These are phyloP conservation scores for Avena eriantha DNA, from an alignment of 176 grass and related monocot species.

Conservation along the genomic window DNA sequence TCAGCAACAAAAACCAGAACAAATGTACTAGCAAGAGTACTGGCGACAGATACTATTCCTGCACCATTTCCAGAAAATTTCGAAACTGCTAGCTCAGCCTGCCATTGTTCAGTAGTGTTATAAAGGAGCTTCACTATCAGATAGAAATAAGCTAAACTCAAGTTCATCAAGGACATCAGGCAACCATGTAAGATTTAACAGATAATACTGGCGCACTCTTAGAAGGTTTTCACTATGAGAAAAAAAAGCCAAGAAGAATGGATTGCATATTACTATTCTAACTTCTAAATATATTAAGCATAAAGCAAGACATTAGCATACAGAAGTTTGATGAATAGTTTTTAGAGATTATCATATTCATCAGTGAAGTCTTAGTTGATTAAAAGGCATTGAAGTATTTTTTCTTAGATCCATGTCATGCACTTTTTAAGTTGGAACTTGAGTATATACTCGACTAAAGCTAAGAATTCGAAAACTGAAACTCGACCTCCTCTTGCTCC, in stretches of 20 bases:
- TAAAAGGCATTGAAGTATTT: background rate
- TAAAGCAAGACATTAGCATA: constrained; percentile 12
- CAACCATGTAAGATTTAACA: background rate
- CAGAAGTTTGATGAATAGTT: background rate
- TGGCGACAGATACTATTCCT: constrained; percentile 80
- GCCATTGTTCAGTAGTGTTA: constrained; percentile 45
- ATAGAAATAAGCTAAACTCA: constrained; percentile 20
- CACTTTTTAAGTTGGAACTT: background rate
- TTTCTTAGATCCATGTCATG: background rate
- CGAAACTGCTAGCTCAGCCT: constrained; percentile 96
- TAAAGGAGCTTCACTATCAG: background rate
- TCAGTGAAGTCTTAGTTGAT: background rate
- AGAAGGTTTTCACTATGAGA: background rate
- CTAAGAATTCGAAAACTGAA: constrained; percentile 7
- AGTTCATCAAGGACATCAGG: background rate
- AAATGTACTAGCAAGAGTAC: constrained; percentile 88
- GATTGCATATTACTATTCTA: background rate
- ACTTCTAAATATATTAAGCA: background rate
- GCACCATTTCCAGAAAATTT: constrained; percentile 96
- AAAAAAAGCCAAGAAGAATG: background rate
- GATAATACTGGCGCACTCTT: background rate
- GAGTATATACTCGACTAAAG: constrained; percentile 1
- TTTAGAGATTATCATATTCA: constrained; percentile 21
- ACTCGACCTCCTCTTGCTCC: constrained; percentile 89
- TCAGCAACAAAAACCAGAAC: constrained; percentile 97